Evolutionary conservation across 2,329 filamentous ascomycete species (phyloP).

Genomic region (Stylonectria norvegica): DNA sequence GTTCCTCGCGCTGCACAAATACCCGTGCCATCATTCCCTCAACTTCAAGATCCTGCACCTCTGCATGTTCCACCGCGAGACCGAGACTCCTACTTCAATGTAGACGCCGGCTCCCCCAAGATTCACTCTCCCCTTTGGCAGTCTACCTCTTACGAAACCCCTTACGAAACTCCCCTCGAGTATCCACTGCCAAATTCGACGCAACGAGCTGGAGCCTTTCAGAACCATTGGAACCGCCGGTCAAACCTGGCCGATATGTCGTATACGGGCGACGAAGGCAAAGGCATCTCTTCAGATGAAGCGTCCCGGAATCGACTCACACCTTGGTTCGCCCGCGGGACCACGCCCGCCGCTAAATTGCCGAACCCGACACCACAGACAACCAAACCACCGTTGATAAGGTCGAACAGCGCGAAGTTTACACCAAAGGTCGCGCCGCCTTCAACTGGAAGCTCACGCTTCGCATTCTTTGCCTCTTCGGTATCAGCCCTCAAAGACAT

Average conservation of each 20-base stretch:
- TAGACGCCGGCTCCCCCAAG: slow-evolving; percentile 28
- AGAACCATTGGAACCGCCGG: slow-evolving; percentile 3
- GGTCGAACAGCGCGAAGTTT: slow-evolving; percentile 19
- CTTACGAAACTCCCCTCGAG: slow-evolving; percentile 11
- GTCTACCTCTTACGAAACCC: slow-evolving; percentile 25
- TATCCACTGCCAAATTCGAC: slow-evolving; percentile 12
- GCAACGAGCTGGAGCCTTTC: slow-evolving; percentile 4
- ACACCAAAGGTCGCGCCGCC: slow-evolving; percentile 34
- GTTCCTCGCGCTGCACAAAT: slow-evolving; percentile 15
- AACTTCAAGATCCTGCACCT: slow-evolving; percentile 10
- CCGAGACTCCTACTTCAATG: slow-evolving; percentile 22
- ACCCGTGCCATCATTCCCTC: slow-evolving; percentile 20
- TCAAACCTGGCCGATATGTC: slow-evolving; percentile 32
- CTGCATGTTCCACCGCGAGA: slow-evolving; percentile 16
- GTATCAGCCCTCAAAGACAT: slow-evolving; percentile 40
- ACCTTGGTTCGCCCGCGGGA: slow-evolving; percentile 24
- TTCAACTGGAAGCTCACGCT: slow-evolving; percentile 35
- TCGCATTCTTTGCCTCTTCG: slow-evolving; percentile 46
- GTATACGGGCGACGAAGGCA: slow-evolving; percentile 30
- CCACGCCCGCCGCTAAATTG: slow-evolving; percentile 6
- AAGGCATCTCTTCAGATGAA: slow-evolving; percentile 13
- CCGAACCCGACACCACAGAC: too few relatives aligned
- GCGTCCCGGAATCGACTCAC: slow-evolving; percentile 16
- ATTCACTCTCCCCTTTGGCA: slow-evolving; percentile 31
- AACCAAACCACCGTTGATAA: slow-evolving; percentile 6